Conservation (phyloP, 371 early-diverging fungal genomes). For the Mucor piriformis region DNA sequence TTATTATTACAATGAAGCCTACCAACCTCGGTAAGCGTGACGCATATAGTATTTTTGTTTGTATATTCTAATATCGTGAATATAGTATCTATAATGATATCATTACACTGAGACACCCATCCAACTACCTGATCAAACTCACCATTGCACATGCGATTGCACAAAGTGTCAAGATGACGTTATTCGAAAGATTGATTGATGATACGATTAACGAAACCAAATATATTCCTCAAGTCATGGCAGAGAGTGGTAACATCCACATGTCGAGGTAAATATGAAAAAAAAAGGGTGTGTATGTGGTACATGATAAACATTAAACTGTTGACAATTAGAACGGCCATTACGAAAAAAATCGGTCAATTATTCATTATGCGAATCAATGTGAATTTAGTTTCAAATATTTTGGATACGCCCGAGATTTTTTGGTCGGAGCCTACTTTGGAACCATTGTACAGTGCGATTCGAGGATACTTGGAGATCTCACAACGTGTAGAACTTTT, state of each 20-base stretch:
- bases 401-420: slow-evolving; percentile 86
- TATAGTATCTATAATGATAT: slow-evolving; percentile 60
- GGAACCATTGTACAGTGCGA: slow-evolving; percentile 79
- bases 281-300: neutral
- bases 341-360: slow-evolving; percentile 69
- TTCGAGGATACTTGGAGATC: slow-evolving; percentile 82
- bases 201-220: slow-evolving; percentile 85
- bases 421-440: slow-evolving; percentile 87
- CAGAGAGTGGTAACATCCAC: slow-evolving; percentile 78
- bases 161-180: slow-evolving; percentile 85
- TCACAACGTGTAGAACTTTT: slow-evolving; percentile 59
- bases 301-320: no score
- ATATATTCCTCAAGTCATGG: slow-evolving; percentile 83
- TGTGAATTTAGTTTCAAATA: slow-evolving; percentile 84
- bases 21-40: slow-evolving; percentile 65
- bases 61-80: slow-evolving; percentile 15
- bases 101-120: slow-evolving; percentile 55
- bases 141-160: slow-evolving; percentile 86
- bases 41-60: neutral
- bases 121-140: slow-evolving; percentile 62
- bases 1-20: slow-evolving; percentile 79
- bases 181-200: slow-evolving; percentile 82
- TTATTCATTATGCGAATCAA: slow-evolving; percentile 88
- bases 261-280: slow-evolving; percentile 58
- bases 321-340: slow-evolving; percentile 48